A percentile compares a stretch with the other conserved stretches of the same genome.
These are phyloP conservation scores for Moesziomyces antarcticus DNA, from an alignment of 1,284 basidiomycete genomes.

Conservation along the genomic window DNA sequence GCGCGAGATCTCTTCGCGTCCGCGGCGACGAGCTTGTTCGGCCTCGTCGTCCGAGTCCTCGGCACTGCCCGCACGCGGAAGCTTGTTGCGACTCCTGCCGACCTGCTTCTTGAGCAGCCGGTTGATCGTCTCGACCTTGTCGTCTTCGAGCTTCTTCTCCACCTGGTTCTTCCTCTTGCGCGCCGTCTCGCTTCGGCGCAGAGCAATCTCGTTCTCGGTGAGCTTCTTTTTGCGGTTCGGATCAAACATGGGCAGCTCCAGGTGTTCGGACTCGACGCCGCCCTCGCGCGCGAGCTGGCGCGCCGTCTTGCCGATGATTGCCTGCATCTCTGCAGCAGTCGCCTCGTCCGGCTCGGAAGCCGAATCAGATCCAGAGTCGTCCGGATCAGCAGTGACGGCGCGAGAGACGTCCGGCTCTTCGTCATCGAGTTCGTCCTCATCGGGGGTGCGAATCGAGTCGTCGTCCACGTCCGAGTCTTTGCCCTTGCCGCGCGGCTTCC, in stretches of 20 bases:
- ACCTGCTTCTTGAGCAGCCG: slow-evolving; percentile 81
- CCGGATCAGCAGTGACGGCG: slow-evolving; percentile 3
- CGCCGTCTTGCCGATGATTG: slow-evolving; percentile 58
- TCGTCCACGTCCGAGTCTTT: slow-evolving; percentile 30
- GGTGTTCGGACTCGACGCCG: slow-evolving; percentile 42
- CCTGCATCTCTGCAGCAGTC: slow-evolving; percentile 31
- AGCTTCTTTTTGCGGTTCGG: slow-evolving; percentile 77
- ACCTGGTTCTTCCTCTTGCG: slow-evolving; percentile 84
- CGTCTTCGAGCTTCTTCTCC: slow-evolving; percentile 90
- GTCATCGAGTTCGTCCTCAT: slow-evolving; percentile 10
- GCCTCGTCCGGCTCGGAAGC: slow-evolving; percentile 42
- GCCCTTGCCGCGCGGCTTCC: slow-evolving; percentile 30
- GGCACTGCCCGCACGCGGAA: slow-evolving; percentile 23
- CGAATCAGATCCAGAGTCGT: slow-evolving; percentile 8
- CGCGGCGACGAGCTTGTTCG: slow-evolving; percentile 15
- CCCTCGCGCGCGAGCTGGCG: slow-evolving; percentile 59
- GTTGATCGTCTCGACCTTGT: slow-evolving; percentile 89
- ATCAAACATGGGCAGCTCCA: slow-evolving; percentile 59
- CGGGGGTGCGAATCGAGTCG: slow-evolving; percentile 14
- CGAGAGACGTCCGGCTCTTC: slow-evolving; percentile 18
- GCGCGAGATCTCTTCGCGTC: slow-evolving; percentile 21
- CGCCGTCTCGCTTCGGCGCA: slow-evolving; percentile 85
- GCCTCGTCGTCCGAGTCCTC: slow-evolving; percentile 36
- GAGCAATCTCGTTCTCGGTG: slow-evolving; percentile 82
- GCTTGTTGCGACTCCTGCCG: slow-evolving; percentile 54